phyloP scores from a whole-genome alignment of 257 asterid genomes.

The Solanum ossicruentum region DNA sequence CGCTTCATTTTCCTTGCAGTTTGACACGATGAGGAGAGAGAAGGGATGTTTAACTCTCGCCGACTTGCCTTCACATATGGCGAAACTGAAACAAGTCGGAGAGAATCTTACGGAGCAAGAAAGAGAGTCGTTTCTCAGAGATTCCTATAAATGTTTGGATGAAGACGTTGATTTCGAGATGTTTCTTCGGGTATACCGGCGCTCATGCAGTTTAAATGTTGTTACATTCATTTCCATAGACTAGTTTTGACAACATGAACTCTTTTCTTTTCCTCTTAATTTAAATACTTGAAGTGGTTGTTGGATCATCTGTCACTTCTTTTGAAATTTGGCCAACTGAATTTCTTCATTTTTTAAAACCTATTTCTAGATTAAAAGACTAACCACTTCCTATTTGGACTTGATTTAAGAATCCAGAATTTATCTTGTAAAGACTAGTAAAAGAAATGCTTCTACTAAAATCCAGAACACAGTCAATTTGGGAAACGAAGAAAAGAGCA shows the following conservation, averaged over 20 bases:
- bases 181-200: slow-evolving; percentile 53
- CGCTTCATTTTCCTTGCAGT: slow-evolving; percentile 25
- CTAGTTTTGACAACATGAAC: not conserved
- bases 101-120: slow-evolving; percentile 78
- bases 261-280: not conserved
- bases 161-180: slow-evolving; percentile 80
- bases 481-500: not conserved
- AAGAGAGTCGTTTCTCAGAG: slow-evolving; percentile 59
- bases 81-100: slow-evolving; percentile 78
- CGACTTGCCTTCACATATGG: slow-evolving; percentile 77
- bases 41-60: slow-evolving; percentile 45
- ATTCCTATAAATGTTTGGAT: slow-evolving; percentile 53
- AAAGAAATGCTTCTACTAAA: not conserved
- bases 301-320: not conserved
- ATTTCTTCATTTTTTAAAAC: not conserved
- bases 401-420: not conserved
- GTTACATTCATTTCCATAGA: not conserved
- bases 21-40: slow-evolving; percentile 68
- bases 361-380: not conserved
- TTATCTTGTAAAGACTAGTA: not conserved
- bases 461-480: not conserved
- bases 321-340: not conserved
- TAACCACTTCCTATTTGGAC: not conserved
- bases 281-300: not conserved
- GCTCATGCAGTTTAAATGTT: not conserved